Percentiles rank a stretch among this genome's conserved stretches.
These are phyloP conservation scores for Podospora tetraspora DNA, from an alignment of 495 filamentous ascomycete genomes.

Conservation along the genomic window DNA sequence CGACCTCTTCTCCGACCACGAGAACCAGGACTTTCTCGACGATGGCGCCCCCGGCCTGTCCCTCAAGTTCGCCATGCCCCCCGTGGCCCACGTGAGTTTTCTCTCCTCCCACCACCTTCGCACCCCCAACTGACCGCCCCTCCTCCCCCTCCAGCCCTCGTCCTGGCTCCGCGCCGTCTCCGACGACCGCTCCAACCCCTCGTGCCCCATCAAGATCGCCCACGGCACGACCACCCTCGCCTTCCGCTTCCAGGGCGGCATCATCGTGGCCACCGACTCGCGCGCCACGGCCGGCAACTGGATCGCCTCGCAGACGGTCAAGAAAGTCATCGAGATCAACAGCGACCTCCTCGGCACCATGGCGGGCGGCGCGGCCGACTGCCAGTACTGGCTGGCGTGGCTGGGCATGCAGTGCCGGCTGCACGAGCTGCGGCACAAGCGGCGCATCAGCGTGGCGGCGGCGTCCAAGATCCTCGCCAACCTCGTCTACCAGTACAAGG, in stretches of 20 bases:
- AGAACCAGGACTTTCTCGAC: slow-evolving; percentile 67
- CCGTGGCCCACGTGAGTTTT: slow-evolving; percentile 75
- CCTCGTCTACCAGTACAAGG: slow-evolving; percentile 96
- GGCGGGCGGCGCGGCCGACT: slow-evolving; percentile 98
- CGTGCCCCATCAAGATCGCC: slow-evolving; percentile 96
- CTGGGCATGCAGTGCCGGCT: slow-evolving; percentile 98
- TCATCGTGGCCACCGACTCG: slow-evolving; percentile 97
- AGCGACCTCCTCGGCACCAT: slow-evolving; percentile 89
- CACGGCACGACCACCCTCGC: slow-evolving; percentile 98
- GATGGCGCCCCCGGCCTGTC: slow-evolving; percentile 63
- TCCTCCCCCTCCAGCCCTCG: slow-evolving; percentile 55
- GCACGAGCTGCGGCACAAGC: slow-evolving; percentile 98
- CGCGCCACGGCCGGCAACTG: slow-evolving; percentile 94
- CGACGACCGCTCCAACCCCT: slow-evolving; percentile 93
- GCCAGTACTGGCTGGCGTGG: slow-evolving; percentile 99
- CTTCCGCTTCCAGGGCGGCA: slow-evolving; percentile 95
- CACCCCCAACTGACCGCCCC: background rate
- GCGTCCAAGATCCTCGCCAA: slow-evolving; percentile 98
- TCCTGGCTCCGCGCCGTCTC: slow-evolving; percentile 95
- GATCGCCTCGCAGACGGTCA: slow-evolving; percentile 98
- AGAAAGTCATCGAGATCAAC: slow-evolving; percentile 98
- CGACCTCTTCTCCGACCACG: slow-evolving; percentile 66
- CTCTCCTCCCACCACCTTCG: background rate
- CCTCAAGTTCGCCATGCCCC: slow-evolving; percentile 88
- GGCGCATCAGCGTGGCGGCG: slow-evolving; percentile 92